A percentile compares a stretch with the other conserved stretches of the same genome.
phyloP scores from a whole-genome alignment of 1,139 yeast genomes.

The Scheffersomyces quercinus region DNA sequence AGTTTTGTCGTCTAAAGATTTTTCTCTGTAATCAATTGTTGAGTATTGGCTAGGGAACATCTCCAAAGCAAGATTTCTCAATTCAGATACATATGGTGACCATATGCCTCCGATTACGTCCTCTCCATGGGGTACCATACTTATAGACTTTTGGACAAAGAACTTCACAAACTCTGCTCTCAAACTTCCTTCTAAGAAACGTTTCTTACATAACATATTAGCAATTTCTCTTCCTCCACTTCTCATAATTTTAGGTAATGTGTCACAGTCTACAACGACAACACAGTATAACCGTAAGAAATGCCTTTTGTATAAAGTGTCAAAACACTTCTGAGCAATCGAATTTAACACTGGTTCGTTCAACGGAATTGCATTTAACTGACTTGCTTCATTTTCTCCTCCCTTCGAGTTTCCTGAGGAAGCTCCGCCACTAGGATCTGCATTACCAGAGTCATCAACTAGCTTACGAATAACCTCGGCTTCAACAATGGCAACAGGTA shows the following conservation, averaged over 20 bases:
- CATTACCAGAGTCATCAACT: slow-evolving; percentile 22
- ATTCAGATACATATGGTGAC: slow-evolving; percentile 68
- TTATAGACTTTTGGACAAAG: slow-evolving; percentile 64
- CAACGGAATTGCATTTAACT: slow-evolving; percentile 36
- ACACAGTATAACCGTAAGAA: slow-evolving; percentile 80
- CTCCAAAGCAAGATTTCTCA: slow-evolving; percentile 51
- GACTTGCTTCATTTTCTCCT: slow-evolving; percentile 14
- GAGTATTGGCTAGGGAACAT: slow-evolving; percentile 57
- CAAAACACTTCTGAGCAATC: slow-evolving; percentile 74
- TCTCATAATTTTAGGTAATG: slow-evolving; percentile 79
- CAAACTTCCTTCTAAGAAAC: slow-evolving; percentile 74
- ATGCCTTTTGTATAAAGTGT: slow-evolving; percentile 68
- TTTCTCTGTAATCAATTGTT: slow-evolving; percentile 74
- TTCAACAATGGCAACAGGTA: slow-evolving; percentile 86
- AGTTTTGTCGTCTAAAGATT: slow-evolving; percentile 75
- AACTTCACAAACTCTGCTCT: slow-evolving; percentile 82
- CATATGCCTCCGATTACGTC: slow-evolving; percentile 83
- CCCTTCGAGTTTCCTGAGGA: neutral
- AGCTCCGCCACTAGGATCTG: slow-evolving; percentile 4
- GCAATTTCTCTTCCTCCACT: slow-evolving; percentile 92
- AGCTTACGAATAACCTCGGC: slow-evolving; percentile 64
- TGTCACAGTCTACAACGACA: slow-evolving; percentile 75
- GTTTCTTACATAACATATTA: slow-evolving; percentile 84
- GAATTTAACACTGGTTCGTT: slow-evolving; percentile 66
- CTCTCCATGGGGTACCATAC: slow-evolving; percentile 74